Base-by-base conservation (phyloP, 306 rosid genomes). In the Alnus glutinosa region DNA sequence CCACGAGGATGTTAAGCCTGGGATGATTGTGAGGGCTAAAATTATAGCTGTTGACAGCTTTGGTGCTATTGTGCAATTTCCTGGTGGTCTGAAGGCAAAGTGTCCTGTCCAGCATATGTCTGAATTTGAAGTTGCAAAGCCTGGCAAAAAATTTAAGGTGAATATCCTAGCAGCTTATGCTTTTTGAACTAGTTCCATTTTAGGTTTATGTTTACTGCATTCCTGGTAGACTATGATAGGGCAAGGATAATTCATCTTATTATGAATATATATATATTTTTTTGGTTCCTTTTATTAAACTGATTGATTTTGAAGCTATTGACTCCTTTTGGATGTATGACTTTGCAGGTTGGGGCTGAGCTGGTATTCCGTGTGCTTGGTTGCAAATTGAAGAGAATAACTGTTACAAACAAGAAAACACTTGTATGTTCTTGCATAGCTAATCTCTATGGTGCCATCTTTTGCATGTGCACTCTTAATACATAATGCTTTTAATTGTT, bases 1-100 rank as follows among this genome's bases (percentile, higher is more conserved):
- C 73, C 97, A 91, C 84, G 88, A 97, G 42, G 99, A 95, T 89
- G 96, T 88, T 74, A 89, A 90, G 87, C 93, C 99, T 42, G 99
- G 99, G 85, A 95, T 89, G 94, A 87, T 95, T 58, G 89, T 91
- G 78, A 88, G 86, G 82, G 99, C 94, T 23, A 95, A 93, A 85
- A 77, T 91, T 58, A 83, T 89, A 28, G 88, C 92, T 68, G 98
- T 95, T 57, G 98, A 95, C 75, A 82, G 86, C 88, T 93, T 90
- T 79, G 97, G 96, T 77, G 96, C 99, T 52, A 95, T 95, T 16
- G 97, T 93, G 87, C 96, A 91, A 86, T 90, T 95, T 85, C 89
- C 97, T 84, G 99, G 99, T 57, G 99, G 99, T 83, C 86, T 95
- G 76, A 95, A 95, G 89, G 99, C 99, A 75, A 92, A 90, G 64